These are phyloP conservation scores for Paracoccidioides brasiliensis DNA, from an alignment of 2,329 filamentous ascomycete species.

Conservation along the genomic window DNA sequence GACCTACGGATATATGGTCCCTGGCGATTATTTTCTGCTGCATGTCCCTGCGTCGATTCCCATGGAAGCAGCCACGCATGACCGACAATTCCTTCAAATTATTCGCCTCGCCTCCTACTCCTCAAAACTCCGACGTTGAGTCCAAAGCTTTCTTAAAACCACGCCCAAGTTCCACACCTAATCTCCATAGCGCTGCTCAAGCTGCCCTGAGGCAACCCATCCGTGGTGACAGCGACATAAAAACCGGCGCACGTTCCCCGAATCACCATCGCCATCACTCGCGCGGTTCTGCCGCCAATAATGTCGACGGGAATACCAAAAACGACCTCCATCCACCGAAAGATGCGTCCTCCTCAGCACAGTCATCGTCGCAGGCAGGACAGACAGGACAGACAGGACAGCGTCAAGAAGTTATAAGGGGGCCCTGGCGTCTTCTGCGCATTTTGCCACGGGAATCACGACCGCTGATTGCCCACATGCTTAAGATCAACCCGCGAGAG, in stretches of 20 bases:
- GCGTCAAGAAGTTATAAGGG: constrained; percentile 66
- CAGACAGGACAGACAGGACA: constrained; percentile 15
- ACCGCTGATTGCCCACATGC: constrained; percentile 82
- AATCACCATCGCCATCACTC: neutral
- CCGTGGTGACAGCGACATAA: constrained; percentile 6
- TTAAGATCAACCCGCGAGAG: constrained; percentile 72
- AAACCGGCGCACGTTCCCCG: constrained; percentile 1
- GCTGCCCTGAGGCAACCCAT: constrained; percentile 1
- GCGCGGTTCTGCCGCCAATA: neutral
- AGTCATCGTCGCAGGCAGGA: constrained; percentile 7
- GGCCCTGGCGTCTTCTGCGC: constrained; percentile 79
- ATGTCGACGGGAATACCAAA: neutral
- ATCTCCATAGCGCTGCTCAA: constrained; percentile 18
- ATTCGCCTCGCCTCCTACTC: constrained; percentile 66
- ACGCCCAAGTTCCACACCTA: constrained; percentile 24
- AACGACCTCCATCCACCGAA: neutral
- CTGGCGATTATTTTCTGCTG: constrained; percentile 97
- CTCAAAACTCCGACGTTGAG: constrained; percentile 46
- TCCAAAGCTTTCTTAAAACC: constrained; percentile 20
- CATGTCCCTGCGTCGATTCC: constrained; percentile 89
- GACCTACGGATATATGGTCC: constrained; percentile 94
- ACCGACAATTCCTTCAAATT: constrained; percentile 92
- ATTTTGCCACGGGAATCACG: constrained; percentile 79
- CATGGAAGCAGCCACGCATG: constrained; percentile 87
- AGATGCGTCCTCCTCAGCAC: constrained; percentile 2